These are phyloP conservation scores for Cercophora sp. DNA, from an alignment of 495 filamentous ascomycete species.

Conservation along the genomic window DNA sequence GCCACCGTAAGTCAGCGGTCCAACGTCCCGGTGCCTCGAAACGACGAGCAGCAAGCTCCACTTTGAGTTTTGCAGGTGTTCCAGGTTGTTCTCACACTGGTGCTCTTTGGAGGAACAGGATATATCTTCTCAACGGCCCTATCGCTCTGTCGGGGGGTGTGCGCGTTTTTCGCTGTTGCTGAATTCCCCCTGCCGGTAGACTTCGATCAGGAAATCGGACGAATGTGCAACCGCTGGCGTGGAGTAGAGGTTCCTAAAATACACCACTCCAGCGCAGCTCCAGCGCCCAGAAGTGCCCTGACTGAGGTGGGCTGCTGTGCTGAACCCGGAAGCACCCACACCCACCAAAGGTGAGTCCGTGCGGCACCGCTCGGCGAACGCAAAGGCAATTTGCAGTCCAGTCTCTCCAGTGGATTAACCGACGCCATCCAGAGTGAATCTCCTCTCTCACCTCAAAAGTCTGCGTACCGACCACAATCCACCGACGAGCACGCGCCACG, in stretches of 20 bases:
- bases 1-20: neutral
- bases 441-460: constrained; percentile 18
- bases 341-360: constrained; percentile 1
- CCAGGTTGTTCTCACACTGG: too few species aligned
- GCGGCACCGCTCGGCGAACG: constrained; percentile 13
- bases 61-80: constrained; percentile 16
- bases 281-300: too few species aligned
- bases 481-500: constrained; percentile 2
- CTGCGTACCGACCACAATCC: constrained; percentile 15
- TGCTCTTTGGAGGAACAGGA: too few species aligned
- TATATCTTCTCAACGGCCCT: too few species aligned
- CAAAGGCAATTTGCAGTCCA: constrained; percentile 26
- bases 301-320: neutral
- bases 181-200: too few species aligned
- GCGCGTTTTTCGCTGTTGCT: too few species aligned
- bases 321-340: neutral
- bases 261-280: too few species aligned
- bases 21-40: constrained; percentile 5
- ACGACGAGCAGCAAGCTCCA: constrained; percentile 6
- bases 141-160: too few species aligned
- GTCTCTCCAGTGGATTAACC: constrained; percentile 24
- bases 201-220: too few species aligned
- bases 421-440: constrained; percentile 21
- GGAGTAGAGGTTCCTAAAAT: too few species aligned
- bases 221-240: too few species aligned